Base-by-base conservation (phyloP, 495 filamentous ascomycete genomes). In the Penicillium odoratum region DNA sequence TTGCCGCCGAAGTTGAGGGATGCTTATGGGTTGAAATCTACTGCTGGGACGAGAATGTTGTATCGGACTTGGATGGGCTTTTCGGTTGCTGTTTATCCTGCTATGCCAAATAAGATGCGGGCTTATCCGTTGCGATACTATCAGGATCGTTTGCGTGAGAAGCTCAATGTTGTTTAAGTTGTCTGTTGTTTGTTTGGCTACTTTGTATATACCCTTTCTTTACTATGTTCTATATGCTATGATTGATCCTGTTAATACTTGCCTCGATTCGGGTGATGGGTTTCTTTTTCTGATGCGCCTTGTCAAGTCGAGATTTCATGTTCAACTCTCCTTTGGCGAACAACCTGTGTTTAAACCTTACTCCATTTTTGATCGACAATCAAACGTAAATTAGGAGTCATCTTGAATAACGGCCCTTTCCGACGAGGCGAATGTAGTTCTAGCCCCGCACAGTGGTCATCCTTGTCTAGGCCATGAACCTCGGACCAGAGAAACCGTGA, bases 31-130 rank as follows among this genome's bases (percentile, higher is more conserved):
- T 49, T 76, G 40, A 65, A 66, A 25, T 76, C 72, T 15, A 70
- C 74, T 4, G 47, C 52, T 5, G 38, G 45, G 15, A 76, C 73
- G 4, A 60, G 74, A 7, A 50, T 62, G 10, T 50, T 74, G 47
- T 78, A 78, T 51, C 61, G 69, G 4, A 65, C 67, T 0, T 65
- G 64, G 48, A 75, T 78, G 72, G 69, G 73, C 9, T 66, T 74
- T 30, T 69, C 68, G 29, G 61, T 67, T 0, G 68, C 73, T 1
- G 68, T 76, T 21, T 78, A 76, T 43, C 73, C 74, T 21, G 72
- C 69, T 0, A 50, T 78, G 64, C 74, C 73, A 0, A 66, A 61
- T 48, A 65, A 64, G 29, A 48, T 64, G 61, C 60, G 73, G 15
- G 61, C 62, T 25, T 70, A 69, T 56, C 70, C 73, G 16, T 55